A percentile compares a stretch with the other conserved stretches of the same genome.
These are phyloP conservation scores for Roridomyces roridus DNA, from an alignment of 768 basidiomycete species.

Conservation along the genomic window DNA sequence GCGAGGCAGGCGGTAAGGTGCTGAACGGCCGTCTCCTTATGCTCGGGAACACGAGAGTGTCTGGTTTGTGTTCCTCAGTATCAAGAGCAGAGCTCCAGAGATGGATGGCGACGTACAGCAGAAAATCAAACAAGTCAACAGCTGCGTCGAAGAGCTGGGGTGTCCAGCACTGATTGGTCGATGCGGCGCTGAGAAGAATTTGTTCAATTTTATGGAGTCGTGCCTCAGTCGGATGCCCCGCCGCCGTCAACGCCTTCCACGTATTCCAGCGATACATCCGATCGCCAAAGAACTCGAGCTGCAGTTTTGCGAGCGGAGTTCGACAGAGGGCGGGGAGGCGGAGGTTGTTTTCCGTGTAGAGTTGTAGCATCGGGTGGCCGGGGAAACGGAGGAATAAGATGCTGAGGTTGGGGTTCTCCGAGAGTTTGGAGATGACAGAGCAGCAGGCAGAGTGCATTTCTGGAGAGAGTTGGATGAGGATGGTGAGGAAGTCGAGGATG, in stretches of 20 bases:
- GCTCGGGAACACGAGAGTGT: too few relatives aligned
- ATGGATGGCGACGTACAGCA: too few relatives aligned
- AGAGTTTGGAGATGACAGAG: background rate
- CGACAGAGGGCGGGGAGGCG: slow-evolving; percentile 4
- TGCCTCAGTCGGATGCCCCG: background rate
- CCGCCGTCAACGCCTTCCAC: background rate
- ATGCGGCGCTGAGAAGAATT: background rate
- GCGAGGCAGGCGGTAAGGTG: too few relatives aligned
- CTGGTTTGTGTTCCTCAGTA: too few relatives aligned
- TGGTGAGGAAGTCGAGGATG: background rate
- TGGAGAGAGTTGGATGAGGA: slow-evolving; percentile 3
- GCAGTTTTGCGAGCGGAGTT: background rate
- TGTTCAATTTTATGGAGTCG: background rate
- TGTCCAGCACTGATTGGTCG: background rate
- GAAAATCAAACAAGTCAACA: background rate
- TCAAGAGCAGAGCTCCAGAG: too few relatives aligned
- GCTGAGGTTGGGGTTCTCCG: background rate
- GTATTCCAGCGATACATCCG: slow-evolving; percentile 8
- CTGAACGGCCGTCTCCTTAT: too few relatives aligned
- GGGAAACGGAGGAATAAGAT: background rate
- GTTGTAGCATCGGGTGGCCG: background rate
- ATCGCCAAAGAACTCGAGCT: background rate
- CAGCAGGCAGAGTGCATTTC: background rate
- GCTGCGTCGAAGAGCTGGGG: slow-evolving; percentile 10
- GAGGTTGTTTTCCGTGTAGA: slow-evolving; percentile 3